A percentile compares a stretch with the other conserved stretches of the same genome.
Evolutionary conservation across 1,284 basidiomycete species (phyloP).

Genomic region (Fomitopsis betulina): DNA sequence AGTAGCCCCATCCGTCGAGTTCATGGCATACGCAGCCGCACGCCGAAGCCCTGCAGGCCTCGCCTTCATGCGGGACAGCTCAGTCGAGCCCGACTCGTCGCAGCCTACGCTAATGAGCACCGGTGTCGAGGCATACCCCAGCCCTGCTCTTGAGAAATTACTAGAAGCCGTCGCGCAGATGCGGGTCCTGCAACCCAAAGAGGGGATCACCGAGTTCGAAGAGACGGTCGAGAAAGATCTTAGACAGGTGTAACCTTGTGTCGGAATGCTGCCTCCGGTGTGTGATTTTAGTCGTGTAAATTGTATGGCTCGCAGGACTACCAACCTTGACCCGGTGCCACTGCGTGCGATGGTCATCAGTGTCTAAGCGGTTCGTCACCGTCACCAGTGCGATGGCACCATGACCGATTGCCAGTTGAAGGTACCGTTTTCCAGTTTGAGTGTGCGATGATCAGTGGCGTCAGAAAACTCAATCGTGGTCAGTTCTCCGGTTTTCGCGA

Average conservation of each 20-base stretch:
- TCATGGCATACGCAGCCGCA: slow-evolving; percentile 13
- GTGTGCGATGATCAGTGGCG: too few species aligned
- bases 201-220: background rate
- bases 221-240: background rate
- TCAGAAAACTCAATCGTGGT: too few species aligned
- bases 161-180: background rate
- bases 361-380: too few species aligned
- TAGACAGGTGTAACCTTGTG: background rate
- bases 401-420: too few species aligned
- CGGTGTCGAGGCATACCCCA: background rate
- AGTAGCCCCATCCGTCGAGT: slow-evolving; percentile 20
- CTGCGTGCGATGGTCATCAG: too few species aligned
- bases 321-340: too few species aligned
- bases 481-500: too few species aligned
- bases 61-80: background rate
- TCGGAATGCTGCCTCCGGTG: background rate
- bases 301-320: too few species aligned
- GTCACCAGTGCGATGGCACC: too few species aligned
- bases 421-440: too few species aligned
- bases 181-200: background rate
- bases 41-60: background rate
- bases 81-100: background rate
- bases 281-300: too few species aligned
- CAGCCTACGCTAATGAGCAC: background rate
- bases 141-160: background rate